Evolutionary conservation across 2,329 filamentous ascomycete genomes (phyloP), one percentile per base, ranked within the genome.

Genomic region (Daldinia eschscholtzii): DNA sequence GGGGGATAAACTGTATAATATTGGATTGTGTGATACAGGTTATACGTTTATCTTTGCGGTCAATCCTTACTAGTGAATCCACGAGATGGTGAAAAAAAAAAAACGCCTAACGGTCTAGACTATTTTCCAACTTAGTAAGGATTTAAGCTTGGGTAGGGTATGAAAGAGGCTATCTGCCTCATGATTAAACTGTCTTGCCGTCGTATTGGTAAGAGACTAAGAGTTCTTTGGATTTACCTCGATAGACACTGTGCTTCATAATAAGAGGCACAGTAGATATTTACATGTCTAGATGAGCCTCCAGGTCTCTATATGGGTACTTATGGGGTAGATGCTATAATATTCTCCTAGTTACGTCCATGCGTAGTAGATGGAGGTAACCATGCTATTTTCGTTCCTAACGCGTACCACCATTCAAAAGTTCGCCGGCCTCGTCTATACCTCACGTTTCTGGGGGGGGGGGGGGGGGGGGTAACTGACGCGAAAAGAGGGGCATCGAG

Each of bases 401-500:
- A 7, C n/a, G n/a, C n/a, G 28, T 30, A 30, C 7, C 28, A 30
- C 4, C 4, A 4, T 4, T 30, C 28, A 4, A 30, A 30, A 7
- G 28, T 30, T 20, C 23, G 42, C 48, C 15, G 64, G 65, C 20
- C 60, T 52, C 65, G 35, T 60, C 42, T 26, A 53, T 44, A 41
- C 30, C 35, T 46, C 57, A 48, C 61, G 57, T 50, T 61, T 46
- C 48, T 62, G 60, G 60, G 64, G 60, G 39, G 26, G 20, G 39
- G n/a, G n/a, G n/a, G n/a, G n/a, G n/a, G n/a, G n/a, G n/a, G n/a
- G n/a, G n/a, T n/a, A 55, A 57, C 60, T 67, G 61, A 67, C 48
- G 50, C 65, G 68, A 68, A 68, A 68, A 67, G 65, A 70, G 68
- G 68, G 68, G 60, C 57, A 18, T 15, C 13, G n/a, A 33, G 28